Conservation (phyloP, 805 yeast genomes). For the Torulaspora indica region DNA sequence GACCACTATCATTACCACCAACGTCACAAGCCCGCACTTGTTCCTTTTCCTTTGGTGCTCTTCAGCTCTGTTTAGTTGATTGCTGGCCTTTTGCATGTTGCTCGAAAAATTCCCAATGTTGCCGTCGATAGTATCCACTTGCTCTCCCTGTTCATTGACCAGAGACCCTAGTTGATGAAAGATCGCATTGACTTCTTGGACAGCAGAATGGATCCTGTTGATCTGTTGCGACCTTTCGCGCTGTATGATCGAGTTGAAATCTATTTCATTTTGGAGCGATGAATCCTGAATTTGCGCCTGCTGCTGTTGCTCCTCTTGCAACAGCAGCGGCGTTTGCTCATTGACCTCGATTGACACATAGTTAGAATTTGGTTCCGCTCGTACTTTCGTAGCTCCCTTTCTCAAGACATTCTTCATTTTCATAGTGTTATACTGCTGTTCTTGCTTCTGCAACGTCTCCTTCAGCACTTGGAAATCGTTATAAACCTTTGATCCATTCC, state of each 20-base stretch:
- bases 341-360: slow-evolving; percentile 24
- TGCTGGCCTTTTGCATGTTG: slow-evolving; percentile 64
- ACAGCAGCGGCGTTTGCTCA: slow-evolving; percentile 43
- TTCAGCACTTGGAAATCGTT: slow-evolving; percentile 54
- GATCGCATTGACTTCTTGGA: slow-evolving; percentile 77
- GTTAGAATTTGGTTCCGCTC: slow-evolving; percentile 18
- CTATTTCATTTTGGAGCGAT: slow-evolving; percentile 48
- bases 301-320: slow-evolving; percentile 31
- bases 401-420: slow-evolving; percentile 25
- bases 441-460: slow-evolving; percentile 40
- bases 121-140: slow-evolving; percentile 77
- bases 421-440: slow-evolving; percentile 47
- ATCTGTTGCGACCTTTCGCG: slow-evolving; percentile 74
- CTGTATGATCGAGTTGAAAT: slow-evolving; percentile 58
- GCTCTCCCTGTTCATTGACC: slow-evolving; percentile 80
- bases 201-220: slow-evolving; percentile 66
- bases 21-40: slow-evolving; percentile 66
- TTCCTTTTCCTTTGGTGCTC: slow-evolving; percentile 65
- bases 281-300: slow-evolving; percentile 34
- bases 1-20: slow-evolving; percentile 55
- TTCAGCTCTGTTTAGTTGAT: slow-evolving; percentile 69
- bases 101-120: slow-evolving; percentile 60
- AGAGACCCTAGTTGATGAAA: slow-evolving; percentile 74
- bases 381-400: slow-evolving; percentile 10
- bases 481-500: slow-evolving; percentile 39